Percentiles rank a stretch among this genome's conserved stretches.
Evolutionary conservation across 805 yeast genomes (phyloP).

Genomic region (Myxozyma geophila): DNA sequence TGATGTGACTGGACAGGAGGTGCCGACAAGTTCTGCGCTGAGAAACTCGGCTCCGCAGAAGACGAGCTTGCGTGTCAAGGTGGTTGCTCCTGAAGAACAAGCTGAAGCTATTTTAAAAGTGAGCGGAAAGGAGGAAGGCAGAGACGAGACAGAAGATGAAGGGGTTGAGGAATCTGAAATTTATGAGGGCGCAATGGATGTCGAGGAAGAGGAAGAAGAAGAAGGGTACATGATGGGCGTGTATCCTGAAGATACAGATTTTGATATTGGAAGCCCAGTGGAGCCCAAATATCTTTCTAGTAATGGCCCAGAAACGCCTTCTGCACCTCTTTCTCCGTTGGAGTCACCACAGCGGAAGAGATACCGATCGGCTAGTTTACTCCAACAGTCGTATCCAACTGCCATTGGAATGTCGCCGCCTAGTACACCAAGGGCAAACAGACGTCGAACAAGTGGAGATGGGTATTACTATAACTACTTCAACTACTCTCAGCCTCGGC

Average conservation of each 20-base stretch:
- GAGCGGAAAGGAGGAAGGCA: slow-evolving; percentile 3
- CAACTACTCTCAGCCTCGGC: slow-evolving; percentile 22
- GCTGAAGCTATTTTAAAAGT: neutral
- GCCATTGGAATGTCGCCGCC: slow-evolving; percentile 7
- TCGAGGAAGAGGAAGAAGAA: slow-evolving; percentile 16
- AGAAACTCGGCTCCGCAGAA: neutral
- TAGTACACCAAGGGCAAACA: slow-evolving; percentile 5
- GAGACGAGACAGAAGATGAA: slow-evolving; percentile 2
- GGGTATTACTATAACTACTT: slow-evolving; percentile 29
- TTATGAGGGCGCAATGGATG: slow-evolving; percentile 2
- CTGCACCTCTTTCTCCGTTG: slow-evolving; percentile 1
- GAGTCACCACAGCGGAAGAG: slow-evolving; percentile 8
- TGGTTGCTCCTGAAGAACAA: neutral
- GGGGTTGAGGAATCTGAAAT: slow-evolving; percentile 1
- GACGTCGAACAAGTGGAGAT: slow-evolving; percentile 31
- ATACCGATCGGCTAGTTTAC: slow-evolving; percentile 5
- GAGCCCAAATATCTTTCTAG: slow-evolving; percentile 2
- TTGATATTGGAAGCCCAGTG: slow-evolving; percentile 29
- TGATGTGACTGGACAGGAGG: neutral
- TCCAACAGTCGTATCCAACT: neutral
- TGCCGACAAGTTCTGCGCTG: neutral
- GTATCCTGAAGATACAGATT: slow-evolving; percentile 34
- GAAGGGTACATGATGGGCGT: slow-evolving; percentile 27
- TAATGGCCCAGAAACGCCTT: neutral
- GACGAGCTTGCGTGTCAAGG: neutral